Percentiles rank a stretch among this genome's conserved stretches.
phyloP scores from a whole-genome alignment of 768 basidiomycete species.

The Tephrocybe sp. region DNA sequence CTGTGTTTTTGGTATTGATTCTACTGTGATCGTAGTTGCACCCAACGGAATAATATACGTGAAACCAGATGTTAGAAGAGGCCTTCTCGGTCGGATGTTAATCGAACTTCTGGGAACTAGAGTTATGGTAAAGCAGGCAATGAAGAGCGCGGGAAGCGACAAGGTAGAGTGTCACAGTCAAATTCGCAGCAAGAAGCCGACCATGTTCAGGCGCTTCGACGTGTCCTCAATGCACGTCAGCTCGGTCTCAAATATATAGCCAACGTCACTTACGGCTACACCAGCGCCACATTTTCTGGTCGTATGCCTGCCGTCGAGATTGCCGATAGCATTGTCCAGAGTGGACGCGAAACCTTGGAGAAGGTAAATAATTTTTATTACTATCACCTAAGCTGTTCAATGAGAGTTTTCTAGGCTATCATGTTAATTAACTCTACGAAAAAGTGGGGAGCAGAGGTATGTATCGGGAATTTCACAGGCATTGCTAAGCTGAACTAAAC shows the following conservation, averaged over 20 bases:
- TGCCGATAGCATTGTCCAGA: constrained; percentile 97
- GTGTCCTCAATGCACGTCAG: constrained; percentile 87
- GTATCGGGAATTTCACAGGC: neutral
- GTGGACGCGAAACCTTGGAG: constrained; percentile 91
- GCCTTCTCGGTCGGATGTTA: constrained; percentile 88
- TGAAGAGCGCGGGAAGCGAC: constrained; percentile 77
- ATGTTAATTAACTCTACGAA: constrained; percentile 66
- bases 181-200: neutral
- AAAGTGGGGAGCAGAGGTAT: constrained; percentile 81
- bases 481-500: neutral
- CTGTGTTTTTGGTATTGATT: neutral
- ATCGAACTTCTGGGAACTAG: constrained; percentile 89
- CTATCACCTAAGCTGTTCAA: too few species aligned
- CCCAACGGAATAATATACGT: constrained; percentile 96
- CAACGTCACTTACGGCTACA: constrained; percentile 96
- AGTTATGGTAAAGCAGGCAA: constrained; percentile 97
- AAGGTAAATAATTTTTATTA: too few species aligned
- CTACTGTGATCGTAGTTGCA: constrained; percentile 48
- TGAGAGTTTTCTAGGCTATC: constrained; percentile 74
- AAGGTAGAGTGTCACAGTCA: constrained; percentile 47
- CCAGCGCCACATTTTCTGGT: constrained; percentile 90
- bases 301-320: constrained; percentile 99
- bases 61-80: constrained; percentile 79
- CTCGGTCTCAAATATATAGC: constrained; percentile 91
- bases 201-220: constrained; percentile 57